These are phyloP conservation scores for Excoecaria cochinchinensis DNA, from an alignment of 345 rosid species.

Conservation along the genomic window DNA sequence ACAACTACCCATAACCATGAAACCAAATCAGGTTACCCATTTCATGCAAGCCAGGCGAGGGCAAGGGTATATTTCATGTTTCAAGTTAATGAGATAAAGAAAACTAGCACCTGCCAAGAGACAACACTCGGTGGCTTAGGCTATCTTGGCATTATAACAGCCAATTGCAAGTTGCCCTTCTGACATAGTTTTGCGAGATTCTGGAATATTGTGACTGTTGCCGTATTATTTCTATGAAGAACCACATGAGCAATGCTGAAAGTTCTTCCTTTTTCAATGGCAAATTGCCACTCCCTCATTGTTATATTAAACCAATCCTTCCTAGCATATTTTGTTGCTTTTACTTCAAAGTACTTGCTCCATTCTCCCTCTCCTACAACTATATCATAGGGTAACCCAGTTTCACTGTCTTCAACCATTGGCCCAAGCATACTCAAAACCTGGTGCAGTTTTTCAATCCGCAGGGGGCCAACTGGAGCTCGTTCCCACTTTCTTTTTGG, in stretches of 20 bases:
- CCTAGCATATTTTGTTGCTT: conserved; percentile 64
- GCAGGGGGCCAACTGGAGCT: conserved; percentile 67
- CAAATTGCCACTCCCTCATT: conserved; percentile 82
- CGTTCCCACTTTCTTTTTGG: conserved; percentile 44
- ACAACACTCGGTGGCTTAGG: background rate
- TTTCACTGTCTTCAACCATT: conserved; percentile 57
- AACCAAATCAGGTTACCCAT: background rate
- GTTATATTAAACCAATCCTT: conserved; percentile 84
- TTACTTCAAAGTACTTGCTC: conserved; percentile 64
- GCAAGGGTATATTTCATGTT: background rate
- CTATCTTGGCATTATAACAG: conserved; percentile 63
- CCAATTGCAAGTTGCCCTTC: conserved; percentile 61
- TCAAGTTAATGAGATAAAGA: background rate
- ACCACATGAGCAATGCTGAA: conserved; percentile 64
- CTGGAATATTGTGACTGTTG: conserved; percentile 48
- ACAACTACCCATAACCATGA: background rate
- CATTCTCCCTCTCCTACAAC: conserved; percentile 38
- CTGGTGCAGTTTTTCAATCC: conserved; percentile 69
- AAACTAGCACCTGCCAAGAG: background rate
- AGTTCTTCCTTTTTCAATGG: conserved; percentile 54
- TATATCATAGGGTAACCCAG: conserved; percentile 80
- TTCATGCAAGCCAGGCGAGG: background rate
- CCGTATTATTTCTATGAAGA: conserved; percentile 46
- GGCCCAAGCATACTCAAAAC: conserved; percentile 34
- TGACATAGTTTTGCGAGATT: conserved; percentile 74